Conservation (phyloP, 2,329 filamentous ascomycete genomes). For the Paecilomyces formosus region DNA sequence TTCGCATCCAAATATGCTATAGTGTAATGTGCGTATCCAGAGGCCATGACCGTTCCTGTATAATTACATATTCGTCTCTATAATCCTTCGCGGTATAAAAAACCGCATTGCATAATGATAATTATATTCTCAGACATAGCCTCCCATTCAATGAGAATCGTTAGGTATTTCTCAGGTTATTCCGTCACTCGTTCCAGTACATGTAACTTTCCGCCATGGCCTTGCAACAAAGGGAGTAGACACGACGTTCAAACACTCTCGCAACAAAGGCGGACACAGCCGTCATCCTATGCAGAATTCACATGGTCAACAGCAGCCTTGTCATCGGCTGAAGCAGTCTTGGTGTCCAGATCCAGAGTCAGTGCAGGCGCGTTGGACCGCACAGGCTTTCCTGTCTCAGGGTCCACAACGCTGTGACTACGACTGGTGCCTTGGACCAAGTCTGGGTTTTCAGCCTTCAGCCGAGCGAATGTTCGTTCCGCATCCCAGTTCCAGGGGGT, state of each 20-base stretch:
- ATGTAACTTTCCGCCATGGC: not conserved
- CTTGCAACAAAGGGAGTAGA: not conserved
- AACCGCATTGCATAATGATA: too few relatives aligned
- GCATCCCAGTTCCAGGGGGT: constrained; percentile 66
- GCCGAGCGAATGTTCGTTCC: constrained; percentile 54
- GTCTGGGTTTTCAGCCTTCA: constrained; percentile 55
- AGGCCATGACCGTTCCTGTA: too few relatives aligned
- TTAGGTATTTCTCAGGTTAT: not conserved
- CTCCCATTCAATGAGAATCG: too few relatives aligned
- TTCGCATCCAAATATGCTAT: too few relatives aligned
- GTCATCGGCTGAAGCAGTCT: not conserved
- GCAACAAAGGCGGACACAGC: not conserved
- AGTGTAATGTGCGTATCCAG: too few relatives aligned
- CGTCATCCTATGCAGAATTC: not conserved
- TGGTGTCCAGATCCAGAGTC: not conserved
- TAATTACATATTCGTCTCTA: too few relatives aligned
- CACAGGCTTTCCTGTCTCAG: constrained; percentile 19
- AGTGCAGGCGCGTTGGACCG: constrained; percentile 1
- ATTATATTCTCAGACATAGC: too few relatives aligned
- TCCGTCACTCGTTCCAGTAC: not conserved
- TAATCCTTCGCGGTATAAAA: too few relatives aligned
- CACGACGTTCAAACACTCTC: not conserved
- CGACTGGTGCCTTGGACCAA: constrained; percentile 31
- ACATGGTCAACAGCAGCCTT: not conserved
- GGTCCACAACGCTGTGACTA: constrained; percentile 25